Base-by-base conservation (phyloP, 805 yeast genomes). In the Millerozyma miso region DNA sequence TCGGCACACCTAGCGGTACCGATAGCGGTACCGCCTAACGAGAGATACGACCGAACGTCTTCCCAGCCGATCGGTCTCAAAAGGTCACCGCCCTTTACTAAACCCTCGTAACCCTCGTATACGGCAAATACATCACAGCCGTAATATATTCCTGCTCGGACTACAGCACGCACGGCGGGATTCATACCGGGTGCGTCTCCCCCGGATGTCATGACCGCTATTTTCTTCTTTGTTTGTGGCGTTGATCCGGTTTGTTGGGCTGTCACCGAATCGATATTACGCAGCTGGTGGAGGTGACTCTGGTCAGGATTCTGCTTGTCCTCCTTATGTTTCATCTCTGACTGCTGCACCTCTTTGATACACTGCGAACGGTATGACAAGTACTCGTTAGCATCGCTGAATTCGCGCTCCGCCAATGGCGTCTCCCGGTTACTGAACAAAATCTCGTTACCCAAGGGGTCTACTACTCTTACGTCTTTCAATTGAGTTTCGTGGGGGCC, bases 151-250 rank as follows among this genome's bases (percentile, higher is more conserved):
- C 83, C 80, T 0, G 88, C 75, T 45, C 90, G 65, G 3, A 83
- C 81, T 37, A 83, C 84, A 3, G 88, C 87, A 47, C 89, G 66
- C 18, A 83, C 89, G 31, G 80, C 81, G 3, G 88, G 82, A 57
- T 82, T 81, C 90, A 83, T 83, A 50, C 90, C 90, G 6, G 85
- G 90, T 20, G 88, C 83, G 56, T 83, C 90, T 53, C 90, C 90
- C 45, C 90, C 90, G 1, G 88, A 81, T 0, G 89, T 83, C 88
- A 83, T 83, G 13, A 83, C 85, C 1, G 83, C 90, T 45, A 83
- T 80, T 49, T 61, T 81, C 71, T 63, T 74, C 65, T 56, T 60
- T 5, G 33, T 20, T 49, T 43, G 42, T 3, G 35, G n/a, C n/a
- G 44, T 33, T 10, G 33, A 26, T 17, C n/a, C 26, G 17, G 12